These are phyloP conservation scores for Silene vulgaris DNA, from an alignment of 179 eudicot genomes.

Conservation along the genomic window DNA sequence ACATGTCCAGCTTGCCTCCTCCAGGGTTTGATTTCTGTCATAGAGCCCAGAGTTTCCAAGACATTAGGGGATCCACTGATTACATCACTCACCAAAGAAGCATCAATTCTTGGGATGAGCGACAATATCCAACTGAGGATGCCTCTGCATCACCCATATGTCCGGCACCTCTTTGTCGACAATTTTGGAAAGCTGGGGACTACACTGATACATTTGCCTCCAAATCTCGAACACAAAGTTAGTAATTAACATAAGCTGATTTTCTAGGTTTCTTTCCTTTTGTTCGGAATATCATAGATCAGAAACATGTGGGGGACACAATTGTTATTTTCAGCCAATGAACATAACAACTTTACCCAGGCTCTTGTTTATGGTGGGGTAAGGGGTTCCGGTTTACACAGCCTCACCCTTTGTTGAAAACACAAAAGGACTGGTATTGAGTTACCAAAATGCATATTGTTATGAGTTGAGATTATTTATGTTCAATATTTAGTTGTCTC, in stretches of 20 bases:
- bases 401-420: neutral
- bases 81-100: conserved; percentile 39
- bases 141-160: conserved; percentile 42
- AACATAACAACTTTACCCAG: neutral
- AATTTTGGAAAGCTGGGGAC: conserved; percentile 85
- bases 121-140: conserved; percentile 41
- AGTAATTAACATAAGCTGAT: conserved; percentile 21
- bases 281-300: neutral
- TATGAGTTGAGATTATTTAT: neutral
- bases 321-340: neutral
- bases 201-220: conserved; percentile 46
- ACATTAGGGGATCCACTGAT: conserved; percentile 32
- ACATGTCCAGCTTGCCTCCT: conserved; percentile 20
- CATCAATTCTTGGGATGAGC: conserved; percentile 38
- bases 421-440: neutral
- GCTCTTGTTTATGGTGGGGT: neutral
- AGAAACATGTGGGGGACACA: neutral
- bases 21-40: conserved; percentile 26
- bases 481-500: conserved; percentile 14
- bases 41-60: conserved; percentile 34
- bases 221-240: conserved; percentile 49
- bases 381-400: neutral
- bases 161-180: conserved; percentile 81
- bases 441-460: neutral
- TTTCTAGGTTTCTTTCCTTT: neutral